Percentiles rank a stretch among this genome's conserved stretches.
Conservation (phyloP, 202 grass and related monocot species). For the Brachypodium distachyon region DNA sequence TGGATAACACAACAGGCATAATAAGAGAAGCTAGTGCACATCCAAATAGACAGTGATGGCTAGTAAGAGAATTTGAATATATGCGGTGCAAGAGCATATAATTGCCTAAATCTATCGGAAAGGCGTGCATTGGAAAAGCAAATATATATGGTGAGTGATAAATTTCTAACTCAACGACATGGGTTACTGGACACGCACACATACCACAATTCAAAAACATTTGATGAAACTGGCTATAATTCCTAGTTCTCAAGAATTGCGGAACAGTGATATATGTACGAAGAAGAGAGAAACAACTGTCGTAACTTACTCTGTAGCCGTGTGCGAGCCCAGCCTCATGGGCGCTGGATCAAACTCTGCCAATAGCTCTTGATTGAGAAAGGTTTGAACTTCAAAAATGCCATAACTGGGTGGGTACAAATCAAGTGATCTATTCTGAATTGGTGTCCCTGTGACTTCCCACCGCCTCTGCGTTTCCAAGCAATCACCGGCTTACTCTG, state of each 20-base stretch:
- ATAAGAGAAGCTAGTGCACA: neutral
- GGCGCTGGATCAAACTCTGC: conserved; percentile 66
- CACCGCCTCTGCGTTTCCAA: conserved; percentile 78
- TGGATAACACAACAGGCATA: neutral
- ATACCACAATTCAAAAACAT: neutral
- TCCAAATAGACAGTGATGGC: neutral
- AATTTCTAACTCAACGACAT: no score
- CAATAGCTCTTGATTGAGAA: conserved; percentile 88
- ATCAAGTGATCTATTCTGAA: conserved; percentile 93
- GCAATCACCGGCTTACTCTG: conserved; percentile 83
- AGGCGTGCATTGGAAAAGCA: neutral
- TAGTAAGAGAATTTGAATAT: neutral
- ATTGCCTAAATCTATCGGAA: neutral
- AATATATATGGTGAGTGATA: neutral
- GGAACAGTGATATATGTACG: neutral
- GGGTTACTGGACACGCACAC: neutral
- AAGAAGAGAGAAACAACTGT: neutral
- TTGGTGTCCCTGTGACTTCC: conserved; percentile 86
- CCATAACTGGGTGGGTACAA: conserved; percentile 77
- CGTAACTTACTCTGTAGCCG: conserved; percentile 58
- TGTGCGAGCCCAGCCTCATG: conserved; percentile 51
- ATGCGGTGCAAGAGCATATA: neutral
- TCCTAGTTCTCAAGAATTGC: neutral
- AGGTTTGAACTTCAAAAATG: conserved; percentile 75
- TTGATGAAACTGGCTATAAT: neutral